Percentiles rank a stretch among this genome's conserved stretches.
Conservation (phyloP, 192 early-diverging fungal species). For the Coemansia sp. region DNA sequence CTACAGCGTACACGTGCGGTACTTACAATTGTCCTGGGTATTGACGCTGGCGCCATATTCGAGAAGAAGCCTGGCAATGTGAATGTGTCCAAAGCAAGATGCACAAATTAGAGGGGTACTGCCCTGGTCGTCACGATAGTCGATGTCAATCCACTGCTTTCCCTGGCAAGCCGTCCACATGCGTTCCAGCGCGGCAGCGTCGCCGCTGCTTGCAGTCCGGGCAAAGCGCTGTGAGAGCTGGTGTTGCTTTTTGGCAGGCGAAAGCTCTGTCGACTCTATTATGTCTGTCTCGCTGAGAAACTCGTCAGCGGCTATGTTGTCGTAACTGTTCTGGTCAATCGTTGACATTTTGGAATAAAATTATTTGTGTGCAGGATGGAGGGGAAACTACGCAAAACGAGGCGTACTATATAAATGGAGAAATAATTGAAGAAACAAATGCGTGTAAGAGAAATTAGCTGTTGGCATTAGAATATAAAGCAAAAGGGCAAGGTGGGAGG, state of each 20-base stretch:
- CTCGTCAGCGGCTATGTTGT: constrained; percentile 23
- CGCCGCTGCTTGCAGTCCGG: constrained; percentile 72
- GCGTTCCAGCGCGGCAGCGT: constrained; percentile 62
- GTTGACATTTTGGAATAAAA: constrained; percentile 9
- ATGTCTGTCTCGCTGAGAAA: constrained; percentile 42
- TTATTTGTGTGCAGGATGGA: constrained; percentile 2
- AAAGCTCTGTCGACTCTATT: constrained; percentile 36
- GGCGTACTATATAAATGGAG: constrained; percentile 8
- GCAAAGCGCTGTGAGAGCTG: constrained; percentile 67
- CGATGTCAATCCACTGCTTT: constrained; percentile 66
- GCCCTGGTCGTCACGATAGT: constrained; percentile 84
- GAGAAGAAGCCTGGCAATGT: constrained; percentile 70
- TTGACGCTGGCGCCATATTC: constrained; percentile 74
- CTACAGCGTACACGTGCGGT: background rate
- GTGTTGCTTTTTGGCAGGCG: constrained; percentile 58
- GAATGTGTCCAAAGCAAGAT: constrained; percentile 79
- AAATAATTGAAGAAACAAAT: constrained; percentile 10
- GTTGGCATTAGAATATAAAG: constrained; percentile 4
- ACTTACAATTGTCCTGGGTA: constrained; percentile 76
- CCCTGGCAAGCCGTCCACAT: constrained; percentile 60
- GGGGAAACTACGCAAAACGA: constrained; percentile 5
- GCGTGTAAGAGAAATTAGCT: constrained; percentile 4
- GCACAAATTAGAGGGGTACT: constrained; percentile 86
- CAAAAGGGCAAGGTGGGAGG: background rate
- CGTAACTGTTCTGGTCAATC: constrained; percentile 27